These are phyloP conservation scores for Luffa aegyptiaca DNA, from an alignment of 306 rosid genomes.

Conservation along the genomic window DNA sequence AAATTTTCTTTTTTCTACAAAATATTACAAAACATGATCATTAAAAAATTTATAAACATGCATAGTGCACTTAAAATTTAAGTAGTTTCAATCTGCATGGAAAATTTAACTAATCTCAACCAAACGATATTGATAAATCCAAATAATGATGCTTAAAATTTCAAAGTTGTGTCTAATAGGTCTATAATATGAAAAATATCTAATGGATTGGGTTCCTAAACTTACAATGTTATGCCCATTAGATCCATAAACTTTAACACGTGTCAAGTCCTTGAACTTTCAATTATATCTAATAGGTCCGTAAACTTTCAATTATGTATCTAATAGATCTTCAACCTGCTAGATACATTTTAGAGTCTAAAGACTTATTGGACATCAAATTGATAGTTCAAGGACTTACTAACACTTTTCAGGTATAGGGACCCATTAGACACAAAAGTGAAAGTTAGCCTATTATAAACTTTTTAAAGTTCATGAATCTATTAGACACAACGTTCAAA, in stretches of 20 bases:
- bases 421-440: neutral
- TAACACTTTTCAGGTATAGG: neutral
- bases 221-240: no score
- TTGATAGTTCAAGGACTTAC: neutral
- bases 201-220: neutral
- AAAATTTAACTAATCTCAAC: neutral
- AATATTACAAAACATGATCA: neutral
- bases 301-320: neutral
- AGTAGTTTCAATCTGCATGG: neutral
- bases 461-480: neutral
- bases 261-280: neutral
- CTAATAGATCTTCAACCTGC: neutral
- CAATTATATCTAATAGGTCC: neutral
- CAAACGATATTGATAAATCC: neutral
- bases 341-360: neutral
- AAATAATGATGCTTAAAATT: neutral
- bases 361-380: neutral
- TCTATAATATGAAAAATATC: neutral
- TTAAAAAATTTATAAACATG: neutral
- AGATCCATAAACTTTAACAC: neutral
- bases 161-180: neutral
- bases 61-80: neutral
- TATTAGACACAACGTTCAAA: neutral
- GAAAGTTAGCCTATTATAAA: neutral
- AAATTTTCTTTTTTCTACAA: neutral